These are phyloP conservation scores for Arabidopsis thaliana DNA, from an alignment of 345 rosid species.

Conservation along the genomic window TAIR10.1 NC_003070.9:3219001-3219500, in stretches of 20 bases:
- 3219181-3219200: conserved; percentile 87
- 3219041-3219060: conserved; percentile 81
- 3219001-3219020: conserved; percentile 86
- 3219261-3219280: conserved; percentile 86
- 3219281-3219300: conserved; percentile 81
- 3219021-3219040: conserved; percentile 67
- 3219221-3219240: conserved; percentile 79
- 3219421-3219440: conserved; percentile 84
- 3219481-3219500: conserved; percentile 86
- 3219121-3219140: conserved; percentile 72
- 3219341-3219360: conserved; percentile 83
- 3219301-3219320: conserved; percentile 90
- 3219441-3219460: conserved; percentile 77
- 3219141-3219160: conserved; percentile 82
- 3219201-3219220: conserved; percentile 83
- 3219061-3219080: conserved; percentile 75
- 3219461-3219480: conserved; percentile 80
- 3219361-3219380: conserved; percentile 92
- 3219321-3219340: conserved; percentile 81
- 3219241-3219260: conserved; percentile 78
- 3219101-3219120: conserved; percentile 93
- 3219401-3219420: conserved; percentile 84
- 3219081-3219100: conserved; percentile 86
- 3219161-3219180: conserved; percentile 85
- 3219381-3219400: conserved; percentile 88